Percentiles rank a stretch among this genome's conserved stretches.
These are phyloP conservation scores for Lichina pygmaea DNA, from an alignment of 495 filamentous ascomycete genomes.

Conservation along the genomic window DNA sequence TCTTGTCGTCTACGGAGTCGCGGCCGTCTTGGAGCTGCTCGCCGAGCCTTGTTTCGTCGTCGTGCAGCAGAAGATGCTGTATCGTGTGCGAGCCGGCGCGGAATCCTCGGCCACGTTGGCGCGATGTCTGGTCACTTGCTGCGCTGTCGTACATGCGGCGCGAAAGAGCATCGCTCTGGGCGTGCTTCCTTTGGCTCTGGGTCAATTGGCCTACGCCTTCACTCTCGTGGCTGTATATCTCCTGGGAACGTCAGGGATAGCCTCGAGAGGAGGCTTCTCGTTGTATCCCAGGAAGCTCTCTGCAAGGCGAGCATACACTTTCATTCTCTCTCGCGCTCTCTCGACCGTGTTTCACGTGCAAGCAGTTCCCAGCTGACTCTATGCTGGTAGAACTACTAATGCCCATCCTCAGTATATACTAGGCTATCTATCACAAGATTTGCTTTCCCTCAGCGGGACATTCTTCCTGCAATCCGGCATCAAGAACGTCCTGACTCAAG, in stretches of 20 bases:
- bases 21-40: slow-evolving; percentile 53
- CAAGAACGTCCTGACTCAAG: slow-evolving; percentile 84
- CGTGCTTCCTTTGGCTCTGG: slow-evolving; percentile 68
- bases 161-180: slow-evolving; percentile 25
- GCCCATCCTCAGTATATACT: slow-evolving; percentile 18
- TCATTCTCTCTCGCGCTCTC: background rate
- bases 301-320: slow-evolving; percentile 9
- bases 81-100: slow-evolving; percentile 49
- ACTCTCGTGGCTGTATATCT: slow-evolving; percentile 41
- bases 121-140: slow-evolving; percentile 47
- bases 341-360: background rate
- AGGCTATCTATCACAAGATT: slow-evolving; percentile 35
- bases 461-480: slow-evolving; percentile 67
- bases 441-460: slow-evolving; percentile 40
- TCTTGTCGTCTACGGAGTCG: slow-evolving; percentile 42
- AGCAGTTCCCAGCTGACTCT: background rate
- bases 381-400: too few species aligned
- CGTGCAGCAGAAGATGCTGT: slow-evolving; percentile 52
- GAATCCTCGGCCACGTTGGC: slow-evolving; percentile 55
- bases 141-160: slow-evolving; percentile 28
- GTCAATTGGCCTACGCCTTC: slow-evolving; percentile 52
- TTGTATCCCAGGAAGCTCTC: slow-evolving; percentile 20
- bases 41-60: slow-evolving; percentile 70
- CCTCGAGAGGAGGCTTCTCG: slow-evolving; percentile 26
- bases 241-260: slow-evolving; percentile 17